phyloP scores from a whole-genome alignment of 148 eudicot genomes.

The Camellia granthamiana region DNA sequence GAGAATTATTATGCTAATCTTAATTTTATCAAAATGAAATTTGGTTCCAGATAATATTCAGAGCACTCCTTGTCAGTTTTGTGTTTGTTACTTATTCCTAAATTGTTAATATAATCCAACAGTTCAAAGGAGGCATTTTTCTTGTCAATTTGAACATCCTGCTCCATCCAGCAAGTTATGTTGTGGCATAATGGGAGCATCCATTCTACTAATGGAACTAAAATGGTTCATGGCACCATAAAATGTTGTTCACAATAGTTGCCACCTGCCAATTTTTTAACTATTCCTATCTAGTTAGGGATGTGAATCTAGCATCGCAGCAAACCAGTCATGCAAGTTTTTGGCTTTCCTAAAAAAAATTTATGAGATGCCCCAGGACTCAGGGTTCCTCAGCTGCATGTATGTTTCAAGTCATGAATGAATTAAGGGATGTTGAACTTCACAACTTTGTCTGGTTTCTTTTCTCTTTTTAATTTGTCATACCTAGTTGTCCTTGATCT shows the following conservation, averaged over 20 bases:
- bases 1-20: too few species aligned
- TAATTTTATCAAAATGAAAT: too few species aligned
- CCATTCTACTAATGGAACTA: not conserved
- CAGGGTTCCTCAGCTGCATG: not conserved
- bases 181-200: not conserved
- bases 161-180: too few species aligned
- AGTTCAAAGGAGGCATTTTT: too few species aligned
- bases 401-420: not conserved
- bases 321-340: not conserved
- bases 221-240: not conserved
- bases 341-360: not conserved
- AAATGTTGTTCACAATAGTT: not conserved
- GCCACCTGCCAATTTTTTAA: not conserved
- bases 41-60: too few species aligned
- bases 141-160: too few species aligned
- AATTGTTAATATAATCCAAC: too few species aligned
- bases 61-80: too few species aligned
- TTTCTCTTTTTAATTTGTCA: not conserved
- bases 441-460: not conserved
- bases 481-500: not conserved
- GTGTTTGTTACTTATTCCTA: too few species aligned
- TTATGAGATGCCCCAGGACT: not conserved
- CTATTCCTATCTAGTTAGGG: not conserved
- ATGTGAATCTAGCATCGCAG: not conserved
- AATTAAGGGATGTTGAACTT: not conserved